These are phyloP conservation scores for Aspergillus nomiae DNA, from an alignment of 2,329 filamentous ascomycete genomes.

Conservation along the genomic window DNA sequence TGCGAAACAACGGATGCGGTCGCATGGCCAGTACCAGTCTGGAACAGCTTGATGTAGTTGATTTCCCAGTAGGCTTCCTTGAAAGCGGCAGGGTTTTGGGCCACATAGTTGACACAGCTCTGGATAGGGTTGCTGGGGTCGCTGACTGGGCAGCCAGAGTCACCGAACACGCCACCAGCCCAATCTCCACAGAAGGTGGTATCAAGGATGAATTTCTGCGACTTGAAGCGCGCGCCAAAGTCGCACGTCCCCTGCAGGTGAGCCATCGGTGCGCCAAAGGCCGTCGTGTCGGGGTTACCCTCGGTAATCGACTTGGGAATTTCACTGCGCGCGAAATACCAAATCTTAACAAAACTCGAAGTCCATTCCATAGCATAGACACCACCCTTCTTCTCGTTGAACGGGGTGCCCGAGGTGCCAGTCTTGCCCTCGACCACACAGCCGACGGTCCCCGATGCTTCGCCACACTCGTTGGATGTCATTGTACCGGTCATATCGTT, in stretches of 20 bases:
- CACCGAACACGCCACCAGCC: slow-evolving; percentile 50
- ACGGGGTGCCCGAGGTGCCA: slow-evolving; percentile 53
- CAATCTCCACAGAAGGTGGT: slow-evolving; percentile 59
- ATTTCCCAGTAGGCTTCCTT: slow-evolving; percentile 76
- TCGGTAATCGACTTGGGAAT: slow-evolving; percentile 50
- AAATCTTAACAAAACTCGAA: slow-evolving; percentile 50
- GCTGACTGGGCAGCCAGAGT: slow-evolving; percentile 61
- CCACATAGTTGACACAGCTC: slow-evolving; percentile 71
- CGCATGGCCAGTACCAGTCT: slow-evolving; percentile 24
- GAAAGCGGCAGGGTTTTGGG: slow-evolving; percentile 69
- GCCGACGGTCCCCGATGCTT: slow-evolving; percentile 38
- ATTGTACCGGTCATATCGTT: slow-evolving; percentile 53
- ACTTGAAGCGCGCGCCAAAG: slow-evolving; percentile 43
- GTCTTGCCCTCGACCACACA: slow-evolving; percentile 45
- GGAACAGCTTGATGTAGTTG: slow-evolving; percentile 70
- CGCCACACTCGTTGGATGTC: slow-evolving; percentile 52
- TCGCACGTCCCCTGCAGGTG: slow-evolving; percentile 46
- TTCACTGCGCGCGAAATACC: slow-evolving; percentile 50
- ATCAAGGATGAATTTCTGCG: slow-evolving; percentile 51
- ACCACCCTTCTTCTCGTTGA: slow-evolving; percentile 55
- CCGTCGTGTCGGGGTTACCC: slow-evolving; percentile 46
- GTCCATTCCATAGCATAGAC: slow-evolving; percentile 55
- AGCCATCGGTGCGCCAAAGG: slow-evolving; percentile 51
- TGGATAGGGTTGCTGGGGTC: slow-evolving; percentile 62
- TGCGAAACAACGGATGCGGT: neutral